A percentile compares a stretch with the other conserved stretches of the same genome.
Conservation (phyloP, 805 yeast species). For the Clavispora santaluciae region DNA sequence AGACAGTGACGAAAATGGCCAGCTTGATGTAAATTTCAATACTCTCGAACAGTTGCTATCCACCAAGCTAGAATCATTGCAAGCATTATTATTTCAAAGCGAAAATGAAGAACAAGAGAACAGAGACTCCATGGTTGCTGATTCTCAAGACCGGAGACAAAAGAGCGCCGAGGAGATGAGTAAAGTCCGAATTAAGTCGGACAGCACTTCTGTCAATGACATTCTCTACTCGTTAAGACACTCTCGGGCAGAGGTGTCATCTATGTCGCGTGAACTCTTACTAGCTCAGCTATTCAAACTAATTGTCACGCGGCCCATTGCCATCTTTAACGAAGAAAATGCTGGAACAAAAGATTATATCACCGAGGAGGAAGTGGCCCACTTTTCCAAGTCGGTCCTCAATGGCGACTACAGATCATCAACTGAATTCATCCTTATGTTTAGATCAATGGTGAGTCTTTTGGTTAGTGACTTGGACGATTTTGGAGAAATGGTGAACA, state of each 20-base stretch:
- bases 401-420: slow-evolving; percentile 30
- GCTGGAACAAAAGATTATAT: slow-evolving; percentile 29
- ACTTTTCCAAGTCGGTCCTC: slow-evolving; percentile 31
- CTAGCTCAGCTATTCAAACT: slow-evolving; percentile 48
- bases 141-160: slow-evolving; percentile 22
- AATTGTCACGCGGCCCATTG: slow-evolving; percentile 38
- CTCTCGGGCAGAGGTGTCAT: slow-evolving; percentile 42
- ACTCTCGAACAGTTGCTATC: slow-evolving; percentile 32
- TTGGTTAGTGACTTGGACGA: slow-evolving; percentile 49
- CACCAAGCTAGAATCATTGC: slow-evolving; percentile 27
- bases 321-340: slow-evolving; percentile 31
- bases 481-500: slow-evolving; percentile 34
- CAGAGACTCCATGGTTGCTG: slow-evolving; percentile 17
- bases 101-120: slow-evolving; percentile 15
- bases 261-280: slow-evolving; percentile 44
- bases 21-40: slow-evolving; percentile 30
- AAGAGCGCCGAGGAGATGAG: slow-evolving; percentile 27
- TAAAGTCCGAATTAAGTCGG: slow-evolving; percentile 31
- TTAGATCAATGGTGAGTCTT: slow-evolving; percentile 37
- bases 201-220: slow-evolving; percentile 38
- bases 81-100: slow-evolving; percentile 14
- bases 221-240: slow-evolving; percentile 39
- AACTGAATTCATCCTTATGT: slow-evolving; percentile 39
- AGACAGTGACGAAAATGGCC: slow-evolving; percentile 31
- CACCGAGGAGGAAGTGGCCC: slow-evolving; percentile 30